Evolutionary conservation across 257 asterid species (phyloP).

Genomic region (Jacaranda copaia): DNA sequence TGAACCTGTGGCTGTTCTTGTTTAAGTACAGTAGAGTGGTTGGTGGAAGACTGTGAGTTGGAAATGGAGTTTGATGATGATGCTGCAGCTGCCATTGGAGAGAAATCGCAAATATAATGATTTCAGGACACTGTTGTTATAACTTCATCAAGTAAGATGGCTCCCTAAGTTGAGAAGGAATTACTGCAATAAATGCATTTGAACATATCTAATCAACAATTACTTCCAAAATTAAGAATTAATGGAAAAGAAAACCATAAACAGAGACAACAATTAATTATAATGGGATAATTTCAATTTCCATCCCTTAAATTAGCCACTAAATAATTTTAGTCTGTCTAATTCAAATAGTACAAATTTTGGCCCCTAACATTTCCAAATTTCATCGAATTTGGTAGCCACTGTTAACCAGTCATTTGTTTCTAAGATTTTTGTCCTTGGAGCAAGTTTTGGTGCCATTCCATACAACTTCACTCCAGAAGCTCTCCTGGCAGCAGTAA

Average conservation of each 20-base stretch:
- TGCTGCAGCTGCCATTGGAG: slow-evolving; percentile 38
- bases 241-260: not conserved
- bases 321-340: no score
- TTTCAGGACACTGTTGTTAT: not conserved
- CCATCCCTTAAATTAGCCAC: no score
- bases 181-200: slow-evolving; percentile 6
- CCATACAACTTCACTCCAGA: no score
- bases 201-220: not conserved
- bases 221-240: not conserved
- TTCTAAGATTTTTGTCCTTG: no score
- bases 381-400: no score
- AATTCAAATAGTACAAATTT: no score
- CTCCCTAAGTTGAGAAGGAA: slow-evolving; percentile 17
- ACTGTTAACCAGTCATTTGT: no score
- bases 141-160: not conserved
- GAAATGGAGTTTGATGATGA: slow-evolving; percentile 30
- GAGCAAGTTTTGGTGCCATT: no score
- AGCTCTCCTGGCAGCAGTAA: no score
- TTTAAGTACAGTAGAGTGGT: slow-evolving; percentile 12
- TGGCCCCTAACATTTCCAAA: no score
- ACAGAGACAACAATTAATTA: not conserved
- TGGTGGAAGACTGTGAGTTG: slow-evolving; percentile 31
- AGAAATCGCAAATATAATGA: not conserved
- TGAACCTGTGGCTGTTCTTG: slow-evolving; percentile 33
- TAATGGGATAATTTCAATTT: not conserved